Percentiles rank a stretch among this genome's conserved stretches.
Conservation (phyloP, 345 rosid genomes). For the Cochlearia excelsa region DNA sequence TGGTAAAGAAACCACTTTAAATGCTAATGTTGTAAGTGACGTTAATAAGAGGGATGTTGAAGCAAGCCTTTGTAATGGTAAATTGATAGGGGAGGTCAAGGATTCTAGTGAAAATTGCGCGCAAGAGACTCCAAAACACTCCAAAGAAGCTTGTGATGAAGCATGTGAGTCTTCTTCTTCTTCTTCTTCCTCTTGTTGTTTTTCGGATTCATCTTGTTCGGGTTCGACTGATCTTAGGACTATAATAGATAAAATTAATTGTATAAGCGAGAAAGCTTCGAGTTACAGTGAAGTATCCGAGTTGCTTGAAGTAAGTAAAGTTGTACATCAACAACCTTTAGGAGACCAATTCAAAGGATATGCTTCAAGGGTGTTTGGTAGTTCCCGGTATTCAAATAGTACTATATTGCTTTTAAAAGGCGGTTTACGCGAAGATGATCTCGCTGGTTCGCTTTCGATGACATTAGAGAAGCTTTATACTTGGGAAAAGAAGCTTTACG, state of each 20-base stretch:
- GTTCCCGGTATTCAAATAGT: not conserved
- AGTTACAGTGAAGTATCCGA: constrained; percentile 12
- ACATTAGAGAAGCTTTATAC: constrained; percentile 31
- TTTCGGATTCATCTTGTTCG: not conserved
- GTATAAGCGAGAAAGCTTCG: constrained; percentile 16
- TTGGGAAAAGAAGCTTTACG: constrained; percentile 32
- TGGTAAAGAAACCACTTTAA: not conserved
- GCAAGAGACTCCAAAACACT: not conserved
- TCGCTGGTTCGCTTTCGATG: constrained; percentile 15
- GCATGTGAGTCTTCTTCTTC: constrained; percentile 18
- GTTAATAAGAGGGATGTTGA: not conserved
- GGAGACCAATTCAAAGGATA: constrained; percentile 26
- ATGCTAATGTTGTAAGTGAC: constrained; percentile 1
- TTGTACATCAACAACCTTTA: constrained; percentile 25
- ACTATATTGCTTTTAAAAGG: not conserved
- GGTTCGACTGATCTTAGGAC: constrained; percentile 22
- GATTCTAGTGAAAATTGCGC: not conserved
- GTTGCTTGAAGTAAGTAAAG: constrained; percentile 34
- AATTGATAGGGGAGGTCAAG: not conserved
- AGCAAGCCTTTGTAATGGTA: not conserved
- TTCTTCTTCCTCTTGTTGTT: constrained; percentile 2
- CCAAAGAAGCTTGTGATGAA: constrained; percentile 23
- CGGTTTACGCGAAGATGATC: constrained; percentile 19
- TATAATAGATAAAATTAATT: constrained; percentile 18
- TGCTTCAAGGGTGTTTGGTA: constrained; percentile 29